Evolutionary conservation across 495 filamentous ascomycete genomes (phyloP).

Genomic region (Schizothecium vesticola): DNA sequence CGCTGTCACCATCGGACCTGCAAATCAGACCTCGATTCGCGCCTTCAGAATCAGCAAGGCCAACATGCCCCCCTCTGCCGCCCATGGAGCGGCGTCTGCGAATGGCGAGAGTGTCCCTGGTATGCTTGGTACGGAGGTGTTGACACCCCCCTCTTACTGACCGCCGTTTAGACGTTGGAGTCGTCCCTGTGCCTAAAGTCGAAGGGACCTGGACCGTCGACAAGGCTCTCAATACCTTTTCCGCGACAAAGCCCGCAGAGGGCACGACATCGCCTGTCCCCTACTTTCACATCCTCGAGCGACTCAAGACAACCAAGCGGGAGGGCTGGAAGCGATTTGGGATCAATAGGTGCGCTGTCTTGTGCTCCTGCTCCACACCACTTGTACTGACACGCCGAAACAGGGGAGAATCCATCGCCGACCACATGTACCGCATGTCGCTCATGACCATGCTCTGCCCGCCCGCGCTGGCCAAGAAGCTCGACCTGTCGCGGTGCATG

Average conservation of each 20-base stretch:
- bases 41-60: background rate
- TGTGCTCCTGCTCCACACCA: background rate
- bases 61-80: background rate
- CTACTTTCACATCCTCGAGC: slow-evolving; percentile 90
- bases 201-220: slow-evolving; percentile 45
- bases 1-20: background rate
- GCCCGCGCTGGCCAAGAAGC: slow-evolving; percentile 54
- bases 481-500: slow-evolving; percentile 80
- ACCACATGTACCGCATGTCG: slow-evolving; percentile 99
- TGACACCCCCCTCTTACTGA: background rate
- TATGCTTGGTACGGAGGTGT: background rate
- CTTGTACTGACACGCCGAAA: slow-evolving; percentile 9
- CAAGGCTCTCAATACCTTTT: slow-evolving; percentile 41
- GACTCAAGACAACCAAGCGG: slow-evolving; percentile 89
- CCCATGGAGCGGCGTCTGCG: background rate
- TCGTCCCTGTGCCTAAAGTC: slow-evolving; percentile 32
- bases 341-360: slow-evolving; percentile 51
- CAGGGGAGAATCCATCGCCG: slow-evolving; percentile 76
- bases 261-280: slow-evolving; percentile 69
- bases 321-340: slow-evolving; percentile 92
- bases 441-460: slow-evolving; percentile 94
- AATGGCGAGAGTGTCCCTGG: background rate
- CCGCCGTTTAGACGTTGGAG: slow-evolving; percentile 17
- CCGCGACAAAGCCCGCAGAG: slow-evolving; percentile 45
- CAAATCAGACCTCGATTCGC: background rate